Conservation (phyloP, 805 yeast genomes). For the Hanseniaspora guilliermondii region DNA sequence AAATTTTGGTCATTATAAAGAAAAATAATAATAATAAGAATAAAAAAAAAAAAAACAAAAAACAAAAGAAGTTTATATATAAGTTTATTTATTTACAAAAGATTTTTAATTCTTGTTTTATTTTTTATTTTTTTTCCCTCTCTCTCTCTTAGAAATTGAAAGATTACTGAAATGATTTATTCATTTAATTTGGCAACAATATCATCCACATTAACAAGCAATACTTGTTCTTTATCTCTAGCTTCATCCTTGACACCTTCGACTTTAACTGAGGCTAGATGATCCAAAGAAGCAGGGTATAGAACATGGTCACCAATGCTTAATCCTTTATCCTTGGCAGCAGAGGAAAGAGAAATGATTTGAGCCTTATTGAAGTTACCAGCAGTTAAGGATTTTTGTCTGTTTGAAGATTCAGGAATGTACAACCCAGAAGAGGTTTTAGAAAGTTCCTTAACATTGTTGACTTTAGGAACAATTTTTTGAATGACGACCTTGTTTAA, state of each 20-base stretch:
- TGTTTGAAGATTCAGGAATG: constrained; percentile 53
- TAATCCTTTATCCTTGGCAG: constrained; percentile 48
- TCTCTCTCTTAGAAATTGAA: too few species aligned
- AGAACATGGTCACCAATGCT: constrained; percentile 85
- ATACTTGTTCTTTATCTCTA: not conserved
- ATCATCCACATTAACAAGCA: constrained; percentile 75
- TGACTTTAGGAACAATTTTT: constrained; percentile 67
- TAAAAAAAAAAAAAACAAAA: too few species aligned
- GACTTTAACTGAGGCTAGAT: constrained; percentile 29
- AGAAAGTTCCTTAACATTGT: constrained; percentile 25
- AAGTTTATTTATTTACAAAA: not conserved
- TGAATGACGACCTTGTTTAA: constrained; percentile 94
- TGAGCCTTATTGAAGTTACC: constrained; percentile 11
- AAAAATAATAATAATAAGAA: too few species aligned
- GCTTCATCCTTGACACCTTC: not conserved
- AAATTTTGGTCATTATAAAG: constrained; percentile 43
- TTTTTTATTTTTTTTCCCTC: too few species aligned
- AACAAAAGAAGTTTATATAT: too few species aligned
- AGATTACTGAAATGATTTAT: not conserved
- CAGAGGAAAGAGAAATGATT: not conserved
- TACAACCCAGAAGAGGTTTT: constrained; percentile 86
- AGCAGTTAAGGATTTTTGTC: not conserved
- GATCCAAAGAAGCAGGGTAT: constrained; percentile 91
- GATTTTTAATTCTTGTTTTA: too few species aligned
- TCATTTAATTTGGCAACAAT: constrained; percentile 1